Evolutionary conservation across 805 yeast species (phyloP), one percentile per base, ranked within the genome.

Genomic region (Starmerella bombi): DNA sequence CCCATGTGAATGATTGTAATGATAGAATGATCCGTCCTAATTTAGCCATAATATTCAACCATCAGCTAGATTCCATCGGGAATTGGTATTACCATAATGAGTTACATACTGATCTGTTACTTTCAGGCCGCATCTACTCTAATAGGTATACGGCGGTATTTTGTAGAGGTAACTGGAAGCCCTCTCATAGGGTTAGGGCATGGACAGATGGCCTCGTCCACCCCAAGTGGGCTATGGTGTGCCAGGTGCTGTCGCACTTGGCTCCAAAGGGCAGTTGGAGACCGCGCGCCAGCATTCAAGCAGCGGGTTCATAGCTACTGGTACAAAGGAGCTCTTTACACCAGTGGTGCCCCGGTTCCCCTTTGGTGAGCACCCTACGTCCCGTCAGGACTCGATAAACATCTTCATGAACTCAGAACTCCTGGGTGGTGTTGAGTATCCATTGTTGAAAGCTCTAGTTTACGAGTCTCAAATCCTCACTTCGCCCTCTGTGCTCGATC

Each of bases 401-500:
- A 20, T 31, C 4, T 37, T 42, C 15, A 12, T 37, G 23, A 10
- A 14, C 21, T 2, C 32, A 17, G 31, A 15, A 10, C 22, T 16
- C 9, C 22, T 32, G 6, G 46, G 43, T 12, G 47, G 47, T 17
- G 22, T 43, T 5, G 27, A 27, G 10, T 3, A 4, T 16, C 27
- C 18, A 6, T 14, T 40, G 15, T 12, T 37, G n/a, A 16, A 25
- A 12, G 21, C 33, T 8, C 25, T 31, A 14, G 30, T 25, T 16
- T 31, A 18, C 23, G 50, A 46, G 33, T 44, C 50, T 3, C 32
- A 15, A 17, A 22, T 22, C 17, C 25, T 40, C 7, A 23, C 31
- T 7, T 33, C 43, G 15, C 50, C 48, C 17, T 28, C 38, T n/a
- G 25, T 27, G 10, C 3, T 33, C 23, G 53, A 50, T 32, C 49